Percentiles rank a stretch among this genome's conserved stretches.
phyloP scores from a whole-genome alignment of 116 monocot genomes.

The Iris pallida region DNA sequence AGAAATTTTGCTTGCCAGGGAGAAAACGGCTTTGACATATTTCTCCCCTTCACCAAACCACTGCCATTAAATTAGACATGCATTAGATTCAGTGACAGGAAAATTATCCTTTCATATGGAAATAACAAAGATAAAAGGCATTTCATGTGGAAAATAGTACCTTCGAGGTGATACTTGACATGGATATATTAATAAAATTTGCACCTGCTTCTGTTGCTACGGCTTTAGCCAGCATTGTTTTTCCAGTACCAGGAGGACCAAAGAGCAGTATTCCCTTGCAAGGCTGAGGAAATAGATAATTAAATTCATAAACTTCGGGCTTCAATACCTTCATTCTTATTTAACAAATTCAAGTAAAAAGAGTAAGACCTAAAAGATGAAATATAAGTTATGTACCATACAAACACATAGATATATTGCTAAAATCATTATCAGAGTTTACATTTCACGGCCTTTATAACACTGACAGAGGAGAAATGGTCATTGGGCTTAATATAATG shows the following conservation, averaged over 20 bases:
- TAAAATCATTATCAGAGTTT: no score
- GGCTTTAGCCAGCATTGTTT: slow-evolving; percentile 99
- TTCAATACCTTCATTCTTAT: no score
- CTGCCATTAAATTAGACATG: slow-evolving; percentile 5
- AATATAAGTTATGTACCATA: no score
- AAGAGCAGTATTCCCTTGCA: slow-evolving; percentile 99
- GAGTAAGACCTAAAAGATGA: no score
- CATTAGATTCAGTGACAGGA: no score
- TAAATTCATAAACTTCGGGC: no score
- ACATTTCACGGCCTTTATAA: no score
- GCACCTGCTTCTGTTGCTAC: slow-evolving; percentile 99
- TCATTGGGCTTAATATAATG: no score
- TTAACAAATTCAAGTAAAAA: no score
- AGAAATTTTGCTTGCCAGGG: slow-evolving; percentile 52
- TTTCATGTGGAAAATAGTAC: slow-evolving; percentile 21
- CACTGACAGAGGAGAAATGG: no score
- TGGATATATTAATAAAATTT: slow-evolving; percentile 98
- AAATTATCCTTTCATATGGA: not conserved
- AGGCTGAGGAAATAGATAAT: slow-evolving; percentile 42
- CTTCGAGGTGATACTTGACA: slow-evolving; percentile 99
- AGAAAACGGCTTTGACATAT: slow-evolving; percentile 53
- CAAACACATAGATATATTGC: no score
- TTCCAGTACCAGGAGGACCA: slow-evolving; percentile 99
- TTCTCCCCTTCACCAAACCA: slow-evolving; percentile 65
- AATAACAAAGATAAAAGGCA: not conserved